Base-by-base conservation (phyloP, 1,284 basidiomycete genomes). In the Gomphus bonarii region DNA sequence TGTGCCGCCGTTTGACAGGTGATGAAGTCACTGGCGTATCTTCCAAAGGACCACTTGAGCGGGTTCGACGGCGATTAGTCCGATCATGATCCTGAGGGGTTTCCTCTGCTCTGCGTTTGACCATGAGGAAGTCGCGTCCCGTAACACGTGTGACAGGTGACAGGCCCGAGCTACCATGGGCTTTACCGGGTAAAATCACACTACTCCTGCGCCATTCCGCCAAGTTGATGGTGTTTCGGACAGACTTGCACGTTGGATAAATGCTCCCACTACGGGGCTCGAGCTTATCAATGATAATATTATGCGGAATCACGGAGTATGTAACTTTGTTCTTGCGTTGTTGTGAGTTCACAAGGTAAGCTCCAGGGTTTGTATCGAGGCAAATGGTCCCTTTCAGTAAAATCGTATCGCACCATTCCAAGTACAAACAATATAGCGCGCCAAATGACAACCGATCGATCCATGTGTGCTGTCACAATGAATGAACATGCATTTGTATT, bases 221-320 rank as follows among this genome's bases (percentile, higher is more conserved):
- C 18, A 22, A 16, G 18, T 44, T 49, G 42, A 22, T 49, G 5
- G 30, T 44, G 31, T 31, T 22, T 18, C 28, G 12, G 28, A 28
- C 62, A 88, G 86, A 43, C 70, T 89, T 51, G 87, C 85, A 49
- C 78, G 87, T 62, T 90, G 87, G 87, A 77, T 80, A 20, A 88
- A 89, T 68, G 85, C 87, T 14, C 87, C 86, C 8, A 75, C 82
- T 9, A 76, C 78, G 54, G 85, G 84, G 20, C 67, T 88, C 16
- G 77, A 83, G 54, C 73, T 83, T 46, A 82, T 89, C 44, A 69
- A 73, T 57, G 78, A 85, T 50, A 88, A 88, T 61, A 82, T 90
- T 51, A 60, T 73, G 1, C 71, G 75, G 44, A 89, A 90, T 63
- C 85, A 88, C 65, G 81, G 56, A 16, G 56, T 58, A 58, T 18